A percentile compares a stretch with the other conserved stretches of the same genome.
These are phyloP conservation scores for Dendryphion nanum DNA, from an alignment of 2,329 filamentous ascomycete genomes.

Conservation along the genomic window DNA sequence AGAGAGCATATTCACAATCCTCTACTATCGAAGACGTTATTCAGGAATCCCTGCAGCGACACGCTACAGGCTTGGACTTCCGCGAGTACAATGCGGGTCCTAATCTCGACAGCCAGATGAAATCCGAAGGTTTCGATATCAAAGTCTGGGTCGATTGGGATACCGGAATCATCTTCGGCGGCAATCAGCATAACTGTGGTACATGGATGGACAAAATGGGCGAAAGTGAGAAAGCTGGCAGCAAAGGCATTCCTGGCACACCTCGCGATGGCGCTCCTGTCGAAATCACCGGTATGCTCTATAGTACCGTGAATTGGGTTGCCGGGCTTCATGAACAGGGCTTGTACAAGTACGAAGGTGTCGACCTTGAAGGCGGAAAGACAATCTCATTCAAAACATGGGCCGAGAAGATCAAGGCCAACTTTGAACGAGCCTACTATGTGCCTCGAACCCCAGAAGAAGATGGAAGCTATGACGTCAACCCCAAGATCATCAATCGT, in stretches of 20 bases:
- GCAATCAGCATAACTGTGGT: constrained; percentile 91
- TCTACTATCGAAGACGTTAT: constrained; percentile 87
- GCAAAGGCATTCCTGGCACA: constrained; percentile 92
- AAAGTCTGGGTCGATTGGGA: constrained; percentile 89
- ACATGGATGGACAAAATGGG: constrained; percentile 99
- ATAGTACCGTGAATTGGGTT: constrained; percentile 85
- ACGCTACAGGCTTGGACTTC: constrained; percentile 88
- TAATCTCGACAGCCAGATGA: constrained; percentile 89
- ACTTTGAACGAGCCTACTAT: constrained; percentile 92
- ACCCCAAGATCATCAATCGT: constrained; percentile 76
- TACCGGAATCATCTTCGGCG: constrained; percentile 88
- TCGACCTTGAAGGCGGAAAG: constrained; percentile 62
- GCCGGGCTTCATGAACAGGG: constrained; percentile 64
- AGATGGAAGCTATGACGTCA: constrained; percentile 76
- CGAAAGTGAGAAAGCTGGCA: constrained; percentile 87
- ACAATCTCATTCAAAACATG: constrained; percentile 72
- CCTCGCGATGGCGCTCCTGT: constrained; percentile 92
- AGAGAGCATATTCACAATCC: constrained; percentile 78
- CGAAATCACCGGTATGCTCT: constrained; percentile 90
- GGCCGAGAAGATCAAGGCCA: constrained; percentile 75
- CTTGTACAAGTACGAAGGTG: constrained; percentile 70
- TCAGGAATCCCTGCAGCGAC: constrained; percentile 88
- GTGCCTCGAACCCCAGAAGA: constrained; percentile 69
- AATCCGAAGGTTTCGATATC: constrained; percentile 85
- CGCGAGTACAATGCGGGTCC: constrained; percentile 92